Base-by-base conservation (phyloP, 169 alveolate genomes). In the Plasmodium adleri region DNA sequence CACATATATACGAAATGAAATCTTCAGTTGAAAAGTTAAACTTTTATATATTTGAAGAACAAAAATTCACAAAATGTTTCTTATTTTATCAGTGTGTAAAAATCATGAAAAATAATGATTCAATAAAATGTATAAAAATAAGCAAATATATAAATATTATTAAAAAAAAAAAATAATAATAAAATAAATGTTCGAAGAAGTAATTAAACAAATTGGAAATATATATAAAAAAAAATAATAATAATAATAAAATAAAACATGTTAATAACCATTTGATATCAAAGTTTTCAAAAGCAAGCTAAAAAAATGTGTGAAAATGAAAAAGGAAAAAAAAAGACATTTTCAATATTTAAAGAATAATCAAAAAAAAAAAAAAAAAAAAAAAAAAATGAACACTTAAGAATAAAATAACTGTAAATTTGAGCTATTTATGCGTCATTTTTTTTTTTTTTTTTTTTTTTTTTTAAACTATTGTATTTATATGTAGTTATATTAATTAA, bases 351-450 rank as follows among this genome's bases (percentile, higher is more conserved):
- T 39, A 39, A 39, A 5, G 47, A 39, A 39, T 5, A 39, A 39
- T 74, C 74, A 17, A 58, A 43, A 8, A 26, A 12, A 78, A 50
- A 78, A 43, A 63, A 56, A 63, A 58, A 72, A 74, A 74, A 50
- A 50, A 59, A 59, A 59, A 15, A 3, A 64, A 78, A 28, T 20
- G 78, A 64, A 64, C 72, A 63, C 68, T 12, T 50, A 45, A 49
- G 71, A 20, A 15, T 58, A 28, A 20, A 49, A 49, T 47, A 26
- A 13, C 60, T 28, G n/a, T 76, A 78, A 24, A 64, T 78, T 78
- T 78, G 75, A 78, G 88, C 88, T 78, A 78, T 39, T 5, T 39
- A 24, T 68, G 45, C 54, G 43, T 66, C 13, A 15, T 66, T 78
- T 50, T 39, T 66, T 76, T 45, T 63, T 66, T 76, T 63, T 74